Evolutionary conservation across 257 asterid genomes (phyloP).

Genomic region (Leptodermis oblonga): DNA sequence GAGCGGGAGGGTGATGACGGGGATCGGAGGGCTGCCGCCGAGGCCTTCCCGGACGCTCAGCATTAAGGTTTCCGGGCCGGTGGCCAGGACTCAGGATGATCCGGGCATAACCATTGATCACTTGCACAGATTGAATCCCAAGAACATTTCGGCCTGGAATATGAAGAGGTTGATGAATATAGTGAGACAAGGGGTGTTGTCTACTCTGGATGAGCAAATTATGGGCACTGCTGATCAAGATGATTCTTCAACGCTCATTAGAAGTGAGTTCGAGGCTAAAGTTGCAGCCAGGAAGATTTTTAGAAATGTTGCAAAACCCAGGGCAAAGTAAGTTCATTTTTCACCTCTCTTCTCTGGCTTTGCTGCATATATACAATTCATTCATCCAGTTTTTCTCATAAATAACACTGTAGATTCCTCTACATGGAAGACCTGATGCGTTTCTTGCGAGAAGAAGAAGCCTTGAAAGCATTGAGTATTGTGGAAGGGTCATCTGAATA

Average conservation of each 20-base stretch:
- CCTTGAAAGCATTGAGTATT: constrained; percentile 48
- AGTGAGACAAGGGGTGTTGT: constrained; percentile 63
- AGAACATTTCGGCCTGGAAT: constrained; percentile 89
- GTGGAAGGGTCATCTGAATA: constrained; percentile 69
- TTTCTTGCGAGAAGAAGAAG: constrained; percentile 79
- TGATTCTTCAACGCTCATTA: constrained; percentile 63
- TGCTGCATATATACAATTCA: too few relatives aligned
- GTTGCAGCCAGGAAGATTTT: constrained; percentile 87
- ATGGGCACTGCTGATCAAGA: constrained; percentile 44
- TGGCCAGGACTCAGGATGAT: constrained; percentile 37
- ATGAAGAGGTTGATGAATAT: constrained; percentile 85
- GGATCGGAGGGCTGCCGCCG: constrained; percentile 42
- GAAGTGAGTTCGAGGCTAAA: constrained; percentile 80
- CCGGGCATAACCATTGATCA: constrained; percentile 56
- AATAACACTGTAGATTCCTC: constrained; percentile 45
- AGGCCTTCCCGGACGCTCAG: constrained; percentile 44
- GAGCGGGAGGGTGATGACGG: constrained; percentile 31
- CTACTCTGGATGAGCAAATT: constrained; percentile 75
- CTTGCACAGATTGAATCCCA: constrained; percentile 63
- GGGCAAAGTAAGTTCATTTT: constrained; percentile 50
- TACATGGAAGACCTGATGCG: constrained; percentile 64
- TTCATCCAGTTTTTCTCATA: not conserved
- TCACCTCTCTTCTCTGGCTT: not conserved
- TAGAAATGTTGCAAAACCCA: constrained; percentile 76
- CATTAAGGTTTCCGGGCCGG: constrained; percentile 43